Percentiles rank a stretch among this genome's conserved stretches.
phyloP scores from a whole-genome alignment of 2,329 filamentous ascomycete genomes.

The Ophiostoma quercus region DNA sequence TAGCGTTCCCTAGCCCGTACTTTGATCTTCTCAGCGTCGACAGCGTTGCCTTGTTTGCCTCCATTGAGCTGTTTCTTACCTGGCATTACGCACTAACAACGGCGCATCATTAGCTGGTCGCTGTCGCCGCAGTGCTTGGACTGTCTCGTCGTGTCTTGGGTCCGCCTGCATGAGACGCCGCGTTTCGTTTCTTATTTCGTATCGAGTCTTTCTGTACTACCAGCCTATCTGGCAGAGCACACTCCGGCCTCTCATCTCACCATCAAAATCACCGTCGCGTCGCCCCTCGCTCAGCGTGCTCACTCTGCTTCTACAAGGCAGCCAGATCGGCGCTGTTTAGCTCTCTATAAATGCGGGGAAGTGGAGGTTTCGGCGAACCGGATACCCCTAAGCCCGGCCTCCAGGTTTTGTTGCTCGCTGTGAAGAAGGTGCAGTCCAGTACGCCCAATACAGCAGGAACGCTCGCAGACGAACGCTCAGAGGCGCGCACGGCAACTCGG shows the following conservation, averaged over 20 bases:
- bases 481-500: not conserved
- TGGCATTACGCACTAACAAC: too few relatives aligned
- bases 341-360: slow-evolving; percentile 25
- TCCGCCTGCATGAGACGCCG: not conserved
- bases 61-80: not conserved
- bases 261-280: too few relatives aligned
- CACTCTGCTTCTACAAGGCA: not conserved
- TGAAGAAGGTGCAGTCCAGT: not conserved
- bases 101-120: not conserved
- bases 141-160: not conserved
- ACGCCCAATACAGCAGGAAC: not conserved
- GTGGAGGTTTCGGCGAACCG: slow-evolving; percentile 25
- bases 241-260: not conserved
- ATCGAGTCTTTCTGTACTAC: not conserved
- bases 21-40: not conserved
- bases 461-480: not conserved
- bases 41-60: not conserved
- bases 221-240: too few relatives aligned
- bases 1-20: not conserved
- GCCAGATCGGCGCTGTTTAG: slow-evolving; percentile 15
- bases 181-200: not conserved
- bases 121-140: not conserved
- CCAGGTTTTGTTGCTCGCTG: slow-evolving; percentile 14
- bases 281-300: not conserved
- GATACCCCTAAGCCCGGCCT: slow-evolving; percentile 18